These are phyloP conservation scores for Pseudopyricularia cyperi DNA, from an alignment of 2,329 filamentous ascomycete species.

Conservation along the genomic window DNA sequence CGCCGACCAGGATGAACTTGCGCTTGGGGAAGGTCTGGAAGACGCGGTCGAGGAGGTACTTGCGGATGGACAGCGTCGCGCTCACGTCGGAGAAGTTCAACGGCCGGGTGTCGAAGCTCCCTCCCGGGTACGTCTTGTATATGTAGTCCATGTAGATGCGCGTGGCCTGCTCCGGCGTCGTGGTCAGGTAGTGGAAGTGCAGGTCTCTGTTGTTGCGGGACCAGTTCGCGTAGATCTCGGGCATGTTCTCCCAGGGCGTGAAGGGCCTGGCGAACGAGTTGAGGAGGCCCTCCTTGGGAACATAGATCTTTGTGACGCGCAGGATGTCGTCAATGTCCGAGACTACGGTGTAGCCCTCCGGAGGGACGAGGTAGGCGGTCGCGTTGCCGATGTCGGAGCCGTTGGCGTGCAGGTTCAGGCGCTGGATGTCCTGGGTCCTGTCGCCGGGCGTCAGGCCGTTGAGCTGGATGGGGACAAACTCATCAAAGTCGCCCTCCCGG, in stretches of 20 bases:
- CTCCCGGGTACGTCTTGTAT: slow-evolving; percentile 63
- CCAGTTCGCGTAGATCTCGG: slow-evolving; percentile 66
- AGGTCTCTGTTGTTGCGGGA: slow-evolving; percentile 47
- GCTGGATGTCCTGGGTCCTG: slow-evolving; percentile 49
- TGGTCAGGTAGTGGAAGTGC: slow-evolving; percentile 75
- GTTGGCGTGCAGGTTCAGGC: slow-evolving; percentile 54
- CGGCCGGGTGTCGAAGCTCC: slow-evolving; percentile 65
- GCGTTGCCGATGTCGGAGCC: slow-evolving; percentile 56
- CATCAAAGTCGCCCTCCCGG: slow-evolving; percentile 37
- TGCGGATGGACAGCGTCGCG: slow-evolving; percentile 60
- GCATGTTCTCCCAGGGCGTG: slow-evolving; percentile 67
- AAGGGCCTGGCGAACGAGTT: slow-evolving; percentile 66
- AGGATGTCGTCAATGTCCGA: slow-evolving; percentile 73
- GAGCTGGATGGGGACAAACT: slow-evolving; percentile 47
- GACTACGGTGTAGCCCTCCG: slow-evolving; percentile 56
- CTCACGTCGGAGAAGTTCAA: slow-evolving; percentile 66
- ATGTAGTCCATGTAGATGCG: slow-evolving; percentile 72
- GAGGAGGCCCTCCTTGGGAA: slow-evolving; percentile 59
- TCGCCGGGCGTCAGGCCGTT: slow-evolving; percentile 47
- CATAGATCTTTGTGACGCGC: slow-evolving; percentile 68
- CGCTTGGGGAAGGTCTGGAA: slow-evolving; percentile 64
- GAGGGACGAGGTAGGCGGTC: slow-evolving; percentile 64
- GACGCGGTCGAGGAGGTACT: slow-evolving; percentile 55
- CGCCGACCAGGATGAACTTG: slow-evolving; percentile 64
- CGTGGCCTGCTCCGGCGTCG: slow-evolving; percentile 65